phyloP scores from a whole-genome alignment of 2,329 filamentous ascomycete species.

The Xylaria sp. region DNA sequence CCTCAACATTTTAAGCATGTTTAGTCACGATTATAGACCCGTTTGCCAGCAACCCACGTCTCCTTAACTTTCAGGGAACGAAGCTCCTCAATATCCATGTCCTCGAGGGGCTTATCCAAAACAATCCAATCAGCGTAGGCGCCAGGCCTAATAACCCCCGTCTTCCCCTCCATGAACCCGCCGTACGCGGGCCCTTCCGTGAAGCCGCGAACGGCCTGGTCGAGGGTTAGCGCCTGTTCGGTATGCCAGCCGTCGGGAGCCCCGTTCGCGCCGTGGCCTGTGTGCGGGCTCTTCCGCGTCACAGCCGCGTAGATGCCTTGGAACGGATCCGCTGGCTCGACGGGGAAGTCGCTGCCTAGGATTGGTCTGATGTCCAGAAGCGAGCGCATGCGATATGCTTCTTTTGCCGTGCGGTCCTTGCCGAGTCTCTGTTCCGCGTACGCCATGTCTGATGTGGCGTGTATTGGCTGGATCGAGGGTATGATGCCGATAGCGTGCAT shows the following conservation, averaged over 20 bases:
- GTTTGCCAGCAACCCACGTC: constrained; percentile 74
- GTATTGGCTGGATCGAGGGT: constrained; percentile 77
- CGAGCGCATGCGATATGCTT: constrained; percentile 75
- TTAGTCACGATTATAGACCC: constrained; percentile 55
- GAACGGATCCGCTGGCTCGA: constrained; percentile 75
- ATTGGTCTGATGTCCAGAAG: constrained; percentile 65
- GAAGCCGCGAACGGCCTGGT: constrained; percentile 72
- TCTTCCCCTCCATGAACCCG: constrained; percentile 67
- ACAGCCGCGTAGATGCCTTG: constrained; percentile 77
- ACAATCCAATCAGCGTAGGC: constrained; percentile 78
- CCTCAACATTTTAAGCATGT: background rate
- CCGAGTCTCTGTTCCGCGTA: constrained; percentile 73
- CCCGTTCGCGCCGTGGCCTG: constrained; percentile 62
- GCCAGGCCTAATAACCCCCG: constrained; percentile 69
- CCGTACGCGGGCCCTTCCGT: constrained; percentile 69
- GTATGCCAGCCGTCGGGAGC: constrained; percentile 65
- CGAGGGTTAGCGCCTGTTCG: constrained; percentile 67
- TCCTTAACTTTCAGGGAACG: constrained; percentile 68
- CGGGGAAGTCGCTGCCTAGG: constrained; percentile 77
- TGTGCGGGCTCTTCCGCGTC: constrained; percentile 68
- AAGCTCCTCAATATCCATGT: constrained; percentile 62
- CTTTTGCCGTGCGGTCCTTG: constrained; percentile 60
- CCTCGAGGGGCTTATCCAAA: constrained; percentile 68
- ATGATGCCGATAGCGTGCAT: constrained; percentile 70
- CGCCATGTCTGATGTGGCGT: constrained; percentile 77